Evolutionary conservation across 2,329 filamentous ascomycete genomes (phyloP).

Genomic region (Chalaropsis ovoidea): DNA sequence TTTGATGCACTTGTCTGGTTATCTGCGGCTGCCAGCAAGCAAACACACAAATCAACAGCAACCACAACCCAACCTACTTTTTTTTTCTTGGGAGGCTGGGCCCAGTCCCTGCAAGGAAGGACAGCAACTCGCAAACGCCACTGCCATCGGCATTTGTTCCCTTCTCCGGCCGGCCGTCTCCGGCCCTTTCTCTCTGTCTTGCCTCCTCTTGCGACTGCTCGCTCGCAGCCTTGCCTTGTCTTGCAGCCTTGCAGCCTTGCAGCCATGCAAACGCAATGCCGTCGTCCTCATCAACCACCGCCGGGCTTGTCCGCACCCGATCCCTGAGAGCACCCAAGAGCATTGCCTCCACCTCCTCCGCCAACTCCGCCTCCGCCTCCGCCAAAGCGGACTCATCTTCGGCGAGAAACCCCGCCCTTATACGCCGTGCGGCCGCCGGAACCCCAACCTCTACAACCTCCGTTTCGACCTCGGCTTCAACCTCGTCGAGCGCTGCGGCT

Average conservation of each 20-base stretch:
- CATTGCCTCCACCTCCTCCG: conserved; percentile 1
- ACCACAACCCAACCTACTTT: conserved; percentile 6
- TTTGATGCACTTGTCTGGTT: too few relatives aligned
- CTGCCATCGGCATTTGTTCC: not conserved
- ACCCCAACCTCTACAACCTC: conserved; percentile 5
- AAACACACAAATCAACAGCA: not conserved
- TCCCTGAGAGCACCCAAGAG: conserved; percentile 21
- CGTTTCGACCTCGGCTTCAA: conserved; percentile 10
- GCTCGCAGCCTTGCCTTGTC: conserved; percentile 3
- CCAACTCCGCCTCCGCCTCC: conserved; percentile 7
- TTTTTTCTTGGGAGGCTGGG: conserved; percentile 1
- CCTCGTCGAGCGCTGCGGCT: not conserved
- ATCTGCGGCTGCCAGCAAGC: not conserved
- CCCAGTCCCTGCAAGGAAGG: conserved; percentile 9
- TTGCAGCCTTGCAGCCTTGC: conserved; percentile 3
- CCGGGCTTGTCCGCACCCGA: conserved; percentile 21
- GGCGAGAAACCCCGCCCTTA: not conserved
- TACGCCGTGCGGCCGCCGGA: conserved; percentile 11
- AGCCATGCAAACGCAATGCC: conserved; percentile 23
- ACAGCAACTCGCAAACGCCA: conserved; percentile 1
- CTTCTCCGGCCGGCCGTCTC: not conserved
- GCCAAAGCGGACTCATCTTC: not conserved
- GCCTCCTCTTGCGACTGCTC: not conserved
- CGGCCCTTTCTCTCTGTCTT: not conserved
- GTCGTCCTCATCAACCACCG: conserved; percentile 16